A percentile compares a stretch with the other conserved stretches of the same genome.
Conservation (phyloP, 352 stramenopile genomes). For the Phytophthora vignae region DNA sequence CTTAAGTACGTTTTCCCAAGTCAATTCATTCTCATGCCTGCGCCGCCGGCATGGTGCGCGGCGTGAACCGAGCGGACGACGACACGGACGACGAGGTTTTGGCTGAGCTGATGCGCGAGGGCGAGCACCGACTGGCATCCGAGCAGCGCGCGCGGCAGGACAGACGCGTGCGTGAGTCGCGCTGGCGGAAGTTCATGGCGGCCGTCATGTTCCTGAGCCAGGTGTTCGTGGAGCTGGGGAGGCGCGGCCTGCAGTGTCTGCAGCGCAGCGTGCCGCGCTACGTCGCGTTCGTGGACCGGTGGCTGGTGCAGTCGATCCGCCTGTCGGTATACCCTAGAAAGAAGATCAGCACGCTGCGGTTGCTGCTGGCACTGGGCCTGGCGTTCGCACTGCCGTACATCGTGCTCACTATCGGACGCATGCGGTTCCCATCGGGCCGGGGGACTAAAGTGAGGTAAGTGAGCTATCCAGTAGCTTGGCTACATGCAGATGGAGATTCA, state of each 20-base stretch:
- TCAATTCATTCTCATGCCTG: neutral
- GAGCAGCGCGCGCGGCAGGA: slow-evolving; percentile 27
- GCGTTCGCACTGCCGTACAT: slow-evolving; percentile 56
- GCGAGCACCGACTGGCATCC: slow-evolving; percentile 37
- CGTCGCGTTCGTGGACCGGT: slow-evolving; percentile 58
- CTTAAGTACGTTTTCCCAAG: no score
- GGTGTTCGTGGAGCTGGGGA: slow-evolving; percentile 58
- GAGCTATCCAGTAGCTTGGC: neutral
- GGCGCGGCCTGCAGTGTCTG: slow-evolving; percentile 49
- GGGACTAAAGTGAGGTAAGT: slow-evolving; percentile 21
- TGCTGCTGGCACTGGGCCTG: slow-evolving; percentile 50
- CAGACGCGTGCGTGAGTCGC: slow-evolving; percentile 27
- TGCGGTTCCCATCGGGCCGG: slow-evolving; percentile 35
- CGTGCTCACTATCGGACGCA: slow-evolving; percentile 50
- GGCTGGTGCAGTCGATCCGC: slow-evolving; percentile 57
- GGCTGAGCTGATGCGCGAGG: slow-evolving; percentile 50
- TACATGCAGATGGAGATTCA: slow-evolving; percentile 1
- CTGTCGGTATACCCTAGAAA: slow-evolving; percentile 47
- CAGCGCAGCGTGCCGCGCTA: slow-evolving; percentile 60
- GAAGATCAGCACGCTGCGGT: slow-evolving; percentile 43
- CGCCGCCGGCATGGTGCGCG: slow-evolving; percentile 22
- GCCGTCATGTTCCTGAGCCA: slow-evolving; percentile 56
- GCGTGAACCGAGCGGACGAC: slow-evolving; percentile 31
- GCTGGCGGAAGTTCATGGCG: slow-evolving; percentile 49
- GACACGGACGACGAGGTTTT: slow-evolving; percentile 58